Evolutionary conservation across 1,139 yeast genomes (phyloP).

Genomic region (Suzukiozyma palmioleophila): DNA sequence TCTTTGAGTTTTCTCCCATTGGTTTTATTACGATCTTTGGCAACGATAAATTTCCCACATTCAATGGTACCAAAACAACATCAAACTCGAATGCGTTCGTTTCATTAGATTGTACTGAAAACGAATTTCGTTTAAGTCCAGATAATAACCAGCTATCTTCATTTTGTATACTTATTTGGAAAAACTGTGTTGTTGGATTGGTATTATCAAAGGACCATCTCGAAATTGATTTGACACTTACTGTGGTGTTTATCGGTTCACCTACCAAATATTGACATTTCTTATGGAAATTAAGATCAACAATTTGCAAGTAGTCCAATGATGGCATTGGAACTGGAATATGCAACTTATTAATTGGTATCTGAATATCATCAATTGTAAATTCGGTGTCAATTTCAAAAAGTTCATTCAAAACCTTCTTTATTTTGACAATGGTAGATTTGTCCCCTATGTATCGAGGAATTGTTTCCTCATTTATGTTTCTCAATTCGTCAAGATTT

Average conservation of each 20-base stretch:
- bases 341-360: conserved; percentile 18
- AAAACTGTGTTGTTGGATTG: conserved; percentile 12
- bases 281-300: conserved; percentile 39
- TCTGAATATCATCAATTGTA: background rate
- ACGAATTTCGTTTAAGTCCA: conserved; percentile 55
- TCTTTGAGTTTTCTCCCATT: conserved; percentile 11
- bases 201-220: conserved; percentile 34
- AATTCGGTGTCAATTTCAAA: background rate
- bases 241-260: conserved; percentile 47
- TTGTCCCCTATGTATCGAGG: conserved; percentile 13
- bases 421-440: conserved; percentile 11
- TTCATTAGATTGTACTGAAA: conserved; percentile 23
- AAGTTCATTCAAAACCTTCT: conserved; percentile 10
- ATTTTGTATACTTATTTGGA: conserved; percentile 26
- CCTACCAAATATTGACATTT: conserved; percentile 54
- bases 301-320: conserved; percentile 46
- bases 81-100: conserved; percentile 20
- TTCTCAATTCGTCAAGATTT: conserved; percentile 15
- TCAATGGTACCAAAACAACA: conserved; percentile 64
- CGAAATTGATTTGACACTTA: conserved; percentile 42
- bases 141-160: conserved; percentile 66
- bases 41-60: conserved; percentile 64
- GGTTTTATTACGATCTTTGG: conserved; percentile 59
- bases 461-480: conserved; percentile 12
- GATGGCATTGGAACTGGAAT: conserved; percentile 53